Base-by-base conservation (phyloP, 2,329 filamentous ascomycete species). In the Aureobasidium sp. region DNA sequence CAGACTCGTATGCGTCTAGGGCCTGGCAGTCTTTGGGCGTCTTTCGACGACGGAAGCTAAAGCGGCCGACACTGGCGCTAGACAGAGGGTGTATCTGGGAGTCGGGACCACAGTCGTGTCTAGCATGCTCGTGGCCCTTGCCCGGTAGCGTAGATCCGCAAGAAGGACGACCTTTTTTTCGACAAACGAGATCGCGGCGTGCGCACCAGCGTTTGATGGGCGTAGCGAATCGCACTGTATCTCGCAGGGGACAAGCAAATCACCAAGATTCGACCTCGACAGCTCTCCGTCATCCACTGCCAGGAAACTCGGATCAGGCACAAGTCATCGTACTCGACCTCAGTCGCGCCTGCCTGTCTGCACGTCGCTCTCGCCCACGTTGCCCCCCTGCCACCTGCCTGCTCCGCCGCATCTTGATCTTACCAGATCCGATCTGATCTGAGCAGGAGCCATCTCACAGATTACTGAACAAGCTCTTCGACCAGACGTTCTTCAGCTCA, bases 191-290 rank as follows among this genome's bases (percentile, higher is more conserved):
- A 60, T 60, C 57, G 34, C 34, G 55, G 55, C 55, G 15, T 14
- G 44, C 55, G 42, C 55, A 58, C 55, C 55, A 58, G 55, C 44
- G 55, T 58, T 58, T 58, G 55, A 58, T 37, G 55, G 53, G 42
- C 55, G 39, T 31, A 51, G 57, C 57, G 57, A 60, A 60, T 60
- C 34, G 57, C 25, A 60, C 45, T 51, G 34, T 42, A 60, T 60
- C 57, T 60, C 34, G 45, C 57, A 60, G 55, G 55, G 45, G 57
- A 51, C 41, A 36, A 44, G 45, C 34, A 51, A 49, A 52, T 51
- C 57, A 37, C 34, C 34, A 31, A 49, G 57, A 61, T 53, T 41
- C 36, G 47, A 61, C 39, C 34, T 61, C 58, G 47, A 42, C 47
- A n/a, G 27, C 11, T 6, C 27, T n/a, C n/a, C 37, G 44, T 52